Evolutionary conservation across 768 basidiomycete species (phyloP), one percentile per base, ranked within the genome.

Genomic region (Candolleomyces efflorescens): DNA sequence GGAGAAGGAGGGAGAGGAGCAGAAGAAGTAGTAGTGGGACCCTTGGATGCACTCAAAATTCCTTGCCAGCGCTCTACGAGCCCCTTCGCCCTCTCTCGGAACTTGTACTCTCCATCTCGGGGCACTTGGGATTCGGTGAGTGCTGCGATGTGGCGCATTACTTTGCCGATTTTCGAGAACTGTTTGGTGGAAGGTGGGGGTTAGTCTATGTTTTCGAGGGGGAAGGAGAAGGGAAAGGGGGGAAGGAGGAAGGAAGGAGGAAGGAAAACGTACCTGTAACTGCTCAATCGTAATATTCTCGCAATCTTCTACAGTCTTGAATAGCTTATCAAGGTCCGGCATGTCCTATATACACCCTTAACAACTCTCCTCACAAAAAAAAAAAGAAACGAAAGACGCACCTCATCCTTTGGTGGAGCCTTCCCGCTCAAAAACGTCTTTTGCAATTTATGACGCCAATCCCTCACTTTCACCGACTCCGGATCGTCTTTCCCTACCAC

Each of bases 391-490:
- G 54, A 22, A 7, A 3, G 4, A 48, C 46, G n/a, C 62, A 91
- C 89, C 62, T 86, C 85, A 10, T 82, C 81, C 64, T 83, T 86
- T 4, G 90, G 87, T 7, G 77, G 61, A 5, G 74, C 73, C 71
- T 87, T 87, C 62, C 74, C 81, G 63, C 85, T 84, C 53, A 95
- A 68, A 75, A 94, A 89, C 0, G 84, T 89, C 70, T 93, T 90
- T 73, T 98, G 94, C 2, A 97, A 80, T 70, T 85, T 89, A 70
- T 96, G 93, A 63, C 95, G 80, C 94, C 94, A 96, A 58, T 91
- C 89, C 67, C 90, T 86, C 64, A 95, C 92, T 69, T 87, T 75
- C 24, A 71, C 51, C 27, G 82, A 82, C 53, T 79, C 78, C 1
- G 92, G 92, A 68, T 94, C 83, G 38, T 81, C 74, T 67, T 82